Evolutionary conservation across 1,139 yeast genomes (phyloP).

Genomic region (Candida sp.): DNA sequence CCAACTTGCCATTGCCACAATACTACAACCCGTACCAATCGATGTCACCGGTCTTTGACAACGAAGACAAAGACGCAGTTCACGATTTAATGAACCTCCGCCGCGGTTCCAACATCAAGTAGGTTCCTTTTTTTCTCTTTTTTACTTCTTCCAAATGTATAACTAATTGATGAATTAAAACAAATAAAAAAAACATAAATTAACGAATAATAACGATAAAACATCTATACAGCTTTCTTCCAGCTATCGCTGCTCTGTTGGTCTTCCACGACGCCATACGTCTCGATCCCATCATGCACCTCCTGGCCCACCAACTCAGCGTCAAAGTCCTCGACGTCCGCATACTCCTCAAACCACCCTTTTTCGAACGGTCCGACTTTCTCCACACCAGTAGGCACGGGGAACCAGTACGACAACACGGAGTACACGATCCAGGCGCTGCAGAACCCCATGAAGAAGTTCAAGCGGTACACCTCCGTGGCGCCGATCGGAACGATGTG

Average conservation of each 20-base stretch:
- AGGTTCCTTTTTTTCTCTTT: neutral
- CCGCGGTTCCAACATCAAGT: slow-evolving; percentile 9
- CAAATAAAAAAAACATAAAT: neutral
- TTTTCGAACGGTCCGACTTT: slow-evolving; percentile 51
- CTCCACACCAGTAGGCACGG: slow-evolving; percentile 61
- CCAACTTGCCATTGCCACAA: slow-evolving; percentile 5
- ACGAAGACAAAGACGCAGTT: slow-evolving; percentile 12
- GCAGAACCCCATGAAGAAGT: slow-evolving; percentile 77
- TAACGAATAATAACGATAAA: neutral
- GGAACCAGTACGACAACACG: slow-evolving; percentile 54
- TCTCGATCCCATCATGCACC: slow-evolving; percentile 27
- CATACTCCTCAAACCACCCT: slow-evolving; percentile 68
- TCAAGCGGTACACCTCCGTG: slow-evolving; percentile 67
- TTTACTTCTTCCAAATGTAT: neutral
- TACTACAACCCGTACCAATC: slow-evolving; percentile 6
- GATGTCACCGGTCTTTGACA: slow-evolving; percentile 2
- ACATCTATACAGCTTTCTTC: neutral
- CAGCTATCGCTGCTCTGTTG: neutral
- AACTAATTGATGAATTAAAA: neutral
- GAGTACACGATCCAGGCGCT: slow-evolving; percentile 57
- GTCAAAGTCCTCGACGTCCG: slow-evolving; percentile 68
- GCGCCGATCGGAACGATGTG: slow-evolving; percentile 81
- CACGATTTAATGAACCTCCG: slow-evolving; percentile 14
- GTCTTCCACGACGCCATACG: neutral
- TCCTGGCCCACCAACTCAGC: slow-evolving; percentile 41